Percentiles rank a stretch among this genome's conserved stretches.
These are phyloP conservation scores for Escallonia rubra DNA, from an alignment of 129 eudicot genomes.

Conservation along the genomic window DNA sequence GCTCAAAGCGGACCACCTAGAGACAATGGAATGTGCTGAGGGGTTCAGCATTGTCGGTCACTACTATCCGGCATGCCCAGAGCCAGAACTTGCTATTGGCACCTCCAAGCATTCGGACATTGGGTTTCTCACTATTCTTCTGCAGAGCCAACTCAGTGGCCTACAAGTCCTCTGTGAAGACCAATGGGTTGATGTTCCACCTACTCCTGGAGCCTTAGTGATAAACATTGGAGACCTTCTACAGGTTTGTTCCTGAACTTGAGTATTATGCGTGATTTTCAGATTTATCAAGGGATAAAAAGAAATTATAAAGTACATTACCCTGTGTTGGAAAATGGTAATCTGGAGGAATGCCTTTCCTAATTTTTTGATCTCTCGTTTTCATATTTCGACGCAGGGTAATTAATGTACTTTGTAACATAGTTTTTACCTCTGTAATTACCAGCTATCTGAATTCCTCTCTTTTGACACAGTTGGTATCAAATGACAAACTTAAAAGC, in stretches of 20 bases:
- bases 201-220: conserved; percentile 34
- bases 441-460: too few relatives aligned
- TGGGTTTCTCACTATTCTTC: conserved; percentile 50
- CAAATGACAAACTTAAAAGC: conserved; percentile 42
- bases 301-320: too few relatives aligned
- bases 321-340: too few relatives aligned
- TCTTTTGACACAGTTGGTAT: conserved; percentile 24
- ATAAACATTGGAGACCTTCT: conserved; percentile 57
- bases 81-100: conserved; percentile 59
- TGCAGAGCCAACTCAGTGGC: conserved; percentile 50
- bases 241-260: conserved; percentile 29
- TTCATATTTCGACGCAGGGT: too few relatives aligned
- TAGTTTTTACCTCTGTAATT: neutral
- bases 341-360: too few relatives aligned
- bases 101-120: conserved; percentile 42
- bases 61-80: conserved; percentile 60
- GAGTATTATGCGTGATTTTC: too few relatives aligned
- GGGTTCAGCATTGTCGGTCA: conserved; percentile 35
- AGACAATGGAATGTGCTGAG: conserved; percentile 21
- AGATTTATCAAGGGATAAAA: too few relatives aligned
- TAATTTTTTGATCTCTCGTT: too few relatives aligned
- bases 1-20: too few relatives aligned
- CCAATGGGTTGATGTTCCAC: conserved; percentile 49
- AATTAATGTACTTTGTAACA: too few relatives aligned
- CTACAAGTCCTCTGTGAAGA: conserved; percentile 45